Percentiles rank a stretch among this genome's conserved stretches.
Evolutionary conservation across 176 grass and related monocot species (phyloP).

Genomic region (Musa troglodytarum): DNA sequence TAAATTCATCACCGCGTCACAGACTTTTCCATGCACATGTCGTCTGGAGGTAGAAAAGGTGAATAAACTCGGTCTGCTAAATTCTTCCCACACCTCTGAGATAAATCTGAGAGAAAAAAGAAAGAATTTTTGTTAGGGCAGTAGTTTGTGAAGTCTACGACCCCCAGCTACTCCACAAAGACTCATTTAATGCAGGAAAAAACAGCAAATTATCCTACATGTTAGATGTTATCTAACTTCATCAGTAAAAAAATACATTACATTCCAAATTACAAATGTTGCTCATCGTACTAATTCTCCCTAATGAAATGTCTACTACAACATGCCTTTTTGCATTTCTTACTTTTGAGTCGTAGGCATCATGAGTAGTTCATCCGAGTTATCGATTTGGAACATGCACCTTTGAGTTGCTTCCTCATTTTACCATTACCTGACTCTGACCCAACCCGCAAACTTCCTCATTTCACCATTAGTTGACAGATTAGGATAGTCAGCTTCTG

Average conservation of each 20-base stretch:
- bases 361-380: neutral
- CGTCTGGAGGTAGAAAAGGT: neutral
- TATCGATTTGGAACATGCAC: neutral
- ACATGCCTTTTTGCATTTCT: too few relatives aligned
- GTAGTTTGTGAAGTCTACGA: too few relatives aligned
- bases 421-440: too few relatives aligned
- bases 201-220: neutral
- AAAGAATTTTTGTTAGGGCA: neutral
- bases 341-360: neutral
- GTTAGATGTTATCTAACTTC: neutral
- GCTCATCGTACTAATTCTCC: too few relatives aligned
- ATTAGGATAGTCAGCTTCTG: neutral
- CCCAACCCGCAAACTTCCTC: too few relatives aligned
- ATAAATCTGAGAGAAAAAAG: neutral
- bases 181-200: neutral
- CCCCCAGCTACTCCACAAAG: neutral
- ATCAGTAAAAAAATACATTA: neutral
- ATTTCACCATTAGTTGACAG: neutral
- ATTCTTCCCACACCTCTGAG: neutral
- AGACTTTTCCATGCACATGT: neutral
- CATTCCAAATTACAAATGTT: neutral
- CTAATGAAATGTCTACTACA: too few relatives aligned
- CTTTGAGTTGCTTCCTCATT: neutral
- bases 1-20: neutral
- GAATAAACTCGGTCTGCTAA: neutral